Evolutionary conservation across 2,329 filamentous ascomycete genomes (phyloP).

Genomic region (Aureobasidium vineae): DNA sequence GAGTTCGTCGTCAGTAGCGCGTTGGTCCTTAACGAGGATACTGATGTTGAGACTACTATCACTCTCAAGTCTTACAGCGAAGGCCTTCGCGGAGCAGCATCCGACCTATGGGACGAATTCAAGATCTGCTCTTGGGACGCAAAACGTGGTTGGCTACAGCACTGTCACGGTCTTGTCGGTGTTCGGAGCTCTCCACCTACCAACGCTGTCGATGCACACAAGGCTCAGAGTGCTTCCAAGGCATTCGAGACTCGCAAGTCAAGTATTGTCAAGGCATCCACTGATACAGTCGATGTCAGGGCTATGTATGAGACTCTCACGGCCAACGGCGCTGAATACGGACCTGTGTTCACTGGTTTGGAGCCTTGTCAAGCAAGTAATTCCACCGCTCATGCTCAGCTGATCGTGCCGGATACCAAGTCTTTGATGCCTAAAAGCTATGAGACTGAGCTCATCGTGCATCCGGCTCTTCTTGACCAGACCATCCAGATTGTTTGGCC

Average conservation of each 20-base stretch:
- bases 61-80: conserved; percentile 14
- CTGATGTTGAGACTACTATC: conserved; percentile 19
- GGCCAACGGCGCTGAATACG: conserved; percentile 4
- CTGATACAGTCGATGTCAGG: not conserved
- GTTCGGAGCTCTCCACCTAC: not conserved
- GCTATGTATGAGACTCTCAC: conserved; percentile 18
- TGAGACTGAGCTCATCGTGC: conserved; percentile 13
- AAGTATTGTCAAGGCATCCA: not conserved
- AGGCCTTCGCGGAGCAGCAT: conserved; percentile 12
- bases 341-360: conserved; percentile 8
- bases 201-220: conserved; percentile 16
- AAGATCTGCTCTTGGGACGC: conserved; percentile 21
- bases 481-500: conserved; percentile 21
- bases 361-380: conserved; percentile 13
- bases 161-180: conserved; percentile 19
- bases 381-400: conserved; percentile 5
- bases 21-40: conserved; percentile 15
- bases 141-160: conserved; percentile 20
- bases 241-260: not conserved
- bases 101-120: conserved; percentile 16
- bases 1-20: conserved; percentile 20
- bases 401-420: conserved; percentile 9
- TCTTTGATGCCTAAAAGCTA: conserved; percentile 16
- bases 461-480: conserved; percentile 12
- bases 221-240: conserved; percentile 8